Conservation (phyloP, 164 flowering plant genomes). For the Berberis vulgaris region DNA sequence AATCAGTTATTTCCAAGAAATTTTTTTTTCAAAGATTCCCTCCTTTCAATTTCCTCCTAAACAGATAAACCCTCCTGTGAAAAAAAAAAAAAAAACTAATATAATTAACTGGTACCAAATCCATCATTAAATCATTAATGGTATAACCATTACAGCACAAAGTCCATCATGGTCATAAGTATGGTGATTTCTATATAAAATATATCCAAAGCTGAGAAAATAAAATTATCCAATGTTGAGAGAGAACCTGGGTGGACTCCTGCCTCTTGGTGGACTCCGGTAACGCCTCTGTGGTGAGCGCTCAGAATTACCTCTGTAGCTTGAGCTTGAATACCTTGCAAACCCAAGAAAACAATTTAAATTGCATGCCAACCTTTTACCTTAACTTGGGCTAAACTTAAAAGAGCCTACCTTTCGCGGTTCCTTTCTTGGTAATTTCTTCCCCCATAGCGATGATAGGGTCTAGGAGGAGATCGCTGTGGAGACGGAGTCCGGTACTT, state of each 20-base stretch:
- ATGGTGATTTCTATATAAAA: too few relatives aligned
- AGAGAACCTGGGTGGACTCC: slow-evolving; percentile 65
- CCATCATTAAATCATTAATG: too few relatives aligned
- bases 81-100: too few relatives aligned
- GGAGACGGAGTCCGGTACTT: slow-evolving; percentile 85
- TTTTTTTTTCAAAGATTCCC: too few relatives aligned
- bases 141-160: too few relatives aligned
- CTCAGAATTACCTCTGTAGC: slow-evolving; percentile 43
- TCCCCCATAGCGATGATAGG: slow-evolving; percentile 40
- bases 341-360: slow-evolving; percentile 6
- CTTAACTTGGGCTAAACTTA: not conserved
- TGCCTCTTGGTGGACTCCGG: slow-evolving; percentile 52
- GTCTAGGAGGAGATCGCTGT: slow-evolving; percentile 39
- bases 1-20: too few relatives aligned
- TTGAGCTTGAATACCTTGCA: slow-evolving; percentile 50
- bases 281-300: slow-evolving; percentile 42
- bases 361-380: too few relatives aligned
- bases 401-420: slow-evolving; percentile 41
- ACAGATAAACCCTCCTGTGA: too few relatives aligned
- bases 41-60: too few relatives aligned
- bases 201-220: too few relatives aligned
- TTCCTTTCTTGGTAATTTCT: slow-evolving; percentile 40
- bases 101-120: too few relatives aligned
- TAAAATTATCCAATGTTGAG: not conserved
- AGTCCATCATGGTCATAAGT: too few relatives aligned